Evolutionary conservation across 352 stramenopile species (phyloP), one percentile per base, ranked within the genome.

Genomic region (Globisporangium spiculum): DNA sequence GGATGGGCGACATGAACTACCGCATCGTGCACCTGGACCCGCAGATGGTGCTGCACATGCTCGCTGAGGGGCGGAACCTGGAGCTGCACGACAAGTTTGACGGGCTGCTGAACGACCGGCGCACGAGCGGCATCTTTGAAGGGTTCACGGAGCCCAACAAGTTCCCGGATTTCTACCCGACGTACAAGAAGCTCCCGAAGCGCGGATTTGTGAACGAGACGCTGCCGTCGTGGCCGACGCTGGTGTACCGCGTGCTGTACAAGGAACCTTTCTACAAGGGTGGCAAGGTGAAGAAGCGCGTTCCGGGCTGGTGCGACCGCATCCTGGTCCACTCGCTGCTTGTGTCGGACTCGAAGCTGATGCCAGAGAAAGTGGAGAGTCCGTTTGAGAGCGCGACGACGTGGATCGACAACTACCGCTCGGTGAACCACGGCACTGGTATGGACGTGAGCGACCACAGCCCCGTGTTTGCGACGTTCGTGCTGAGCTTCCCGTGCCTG

Each of bases 181-280:
- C 90, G 16, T 97, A 97, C 77, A 96, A 96, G 61, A 96, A 96
- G 57, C 89, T 94, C 20, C 84, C 88, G 3, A 88, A 90, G 62
- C 86, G 87, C 14, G 79, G 83, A 2, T 57, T 74, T 20, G 79
- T 93, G 62, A 88, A 93, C 74, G 84, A 91, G 59, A 68, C 62
- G 46, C 66, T 83, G 46, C 73, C 84, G 4, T 75, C 83, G 27
- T 97, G 90, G 90, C 78, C 84, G 18, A 81, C 84, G 8, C 75
- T 89, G 2, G 84, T 94, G 18, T 97, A 93, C 62, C 80, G 84
- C 8, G 79, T 91, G 56, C 69, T 92, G 9, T 95, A 95, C 76
- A 96, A 96, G 67, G 90, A 96, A 54, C 86, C 90, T 7, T 94
- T 96, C 60, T 96, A 94, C 71, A 96, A 96, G 68, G 90, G 90